These are phyloP conservation scores for Diplogelasinospora grovesii DNA, from an alignment of 495 filamentous ascomycete species.

Conservation along the genomic window DNA sequence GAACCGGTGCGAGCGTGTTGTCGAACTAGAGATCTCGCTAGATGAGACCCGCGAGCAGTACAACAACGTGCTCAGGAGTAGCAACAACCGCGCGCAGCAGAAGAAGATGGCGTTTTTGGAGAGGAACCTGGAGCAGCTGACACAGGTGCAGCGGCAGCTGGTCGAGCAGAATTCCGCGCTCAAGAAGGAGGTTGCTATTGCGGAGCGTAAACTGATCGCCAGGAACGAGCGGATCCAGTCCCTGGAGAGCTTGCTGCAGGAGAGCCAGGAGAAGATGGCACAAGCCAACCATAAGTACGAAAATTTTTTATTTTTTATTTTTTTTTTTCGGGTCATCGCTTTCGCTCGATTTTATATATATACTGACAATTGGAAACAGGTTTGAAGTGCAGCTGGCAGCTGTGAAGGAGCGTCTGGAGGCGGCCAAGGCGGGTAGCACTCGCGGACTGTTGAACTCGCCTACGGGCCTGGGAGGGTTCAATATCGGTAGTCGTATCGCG, in stretches of 20 bases:
- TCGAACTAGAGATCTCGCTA: conserved; percentile 93
- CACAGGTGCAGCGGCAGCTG: conserved; percentile 91
- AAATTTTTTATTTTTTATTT: conserved; percentile 3
- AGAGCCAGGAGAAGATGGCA: conserved; percentile 95
- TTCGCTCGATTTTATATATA: neutral
- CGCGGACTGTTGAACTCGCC: conserved; percentile 66
- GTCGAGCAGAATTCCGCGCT: conserved; percentile 94
- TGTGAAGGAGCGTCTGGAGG: conserved; percentile 95
- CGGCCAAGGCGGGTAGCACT: conserved; percentile 83
- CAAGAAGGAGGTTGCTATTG: conserved; percentile 99
- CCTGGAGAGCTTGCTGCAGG: conserved; percentile 84
- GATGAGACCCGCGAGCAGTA: conserved; percentile 98
- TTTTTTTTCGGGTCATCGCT: no score
- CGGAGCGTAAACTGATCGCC: conserved; percentile 92
- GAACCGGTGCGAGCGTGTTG: conserved; percentile 95
- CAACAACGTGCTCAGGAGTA: conserved; percentile 91
- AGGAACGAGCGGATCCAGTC: conserved; percentile 94
- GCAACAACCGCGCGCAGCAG: conserved; percentile 95
- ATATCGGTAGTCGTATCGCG: conserved; percentile 81
- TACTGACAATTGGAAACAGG: conserved; percentile 43
- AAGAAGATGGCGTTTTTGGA: conserved; percentile 99
- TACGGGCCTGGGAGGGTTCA: conserved; percentile 61
- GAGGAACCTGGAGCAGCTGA: conserved; percentile 95
- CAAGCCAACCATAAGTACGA: conserved; percentile 91
- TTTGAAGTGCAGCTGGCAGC: conserved; percentile 96